Percentiles rank a stretch among this genome's conserved stretches.
phyloP scores from a whole-genome alignment of 2,329 filamentous ascomycete genomes.

The Diplodia sapinea region DNA sequence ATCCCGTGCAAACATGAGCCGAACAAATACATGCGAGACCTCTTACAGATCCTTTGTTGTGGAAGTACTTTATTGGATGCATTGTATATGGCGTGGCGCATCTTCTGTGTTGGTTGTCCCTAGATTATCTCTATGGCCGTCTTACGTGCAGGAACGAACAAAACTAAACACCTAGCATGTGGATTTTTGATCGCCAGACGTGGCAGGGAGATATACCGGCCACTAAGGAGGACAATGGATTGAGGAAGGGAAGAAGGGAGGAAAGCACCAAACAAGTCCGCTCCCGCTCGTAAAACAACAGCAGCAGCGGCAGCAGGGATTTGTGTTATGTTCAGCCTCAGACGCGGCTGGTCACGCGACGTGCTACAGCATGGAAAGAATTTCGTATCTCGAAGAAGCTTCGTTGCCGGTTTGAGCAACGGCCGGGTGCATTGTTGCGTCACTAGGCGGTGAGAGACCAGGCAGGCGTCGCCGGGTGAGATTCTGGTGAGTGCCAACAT shows the following conservation, averaged over 20 bases:
- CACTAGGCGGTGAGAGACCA: background rate
- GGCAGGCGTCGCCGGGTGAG: background rate
- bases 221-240: no score
- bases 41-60: background rate
- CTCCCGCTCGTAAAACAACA: no score
- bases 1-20: constrained; percentile 6
- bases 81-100: background rate
- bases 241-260: no score
- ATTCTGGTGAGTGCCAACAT: background rate
- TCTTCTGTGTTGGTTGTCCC: background rate
- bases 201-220: no score
- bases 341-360: no score
- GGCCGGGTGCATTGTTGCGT: background rate
- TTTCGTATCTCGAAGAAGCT: no score
- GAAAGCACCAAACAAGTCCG: no score
- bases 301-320: no score
- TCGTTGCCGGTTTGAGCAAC: no score
- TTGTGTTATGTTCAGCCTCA: no score
- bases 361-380: no score
- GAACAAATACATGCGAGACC: background rate
- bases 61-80: background rate
- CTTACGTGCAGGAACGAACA: constrained; percentile 14
- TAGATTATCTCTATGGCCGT: background rate
- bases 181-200: no score
- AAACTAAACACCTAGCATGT: background rate